These are phyloP conservation scores for Metrosideros polymorpha DNA, from an alignment of 441 rosid species.

Conservation along the genomic window DNA sequence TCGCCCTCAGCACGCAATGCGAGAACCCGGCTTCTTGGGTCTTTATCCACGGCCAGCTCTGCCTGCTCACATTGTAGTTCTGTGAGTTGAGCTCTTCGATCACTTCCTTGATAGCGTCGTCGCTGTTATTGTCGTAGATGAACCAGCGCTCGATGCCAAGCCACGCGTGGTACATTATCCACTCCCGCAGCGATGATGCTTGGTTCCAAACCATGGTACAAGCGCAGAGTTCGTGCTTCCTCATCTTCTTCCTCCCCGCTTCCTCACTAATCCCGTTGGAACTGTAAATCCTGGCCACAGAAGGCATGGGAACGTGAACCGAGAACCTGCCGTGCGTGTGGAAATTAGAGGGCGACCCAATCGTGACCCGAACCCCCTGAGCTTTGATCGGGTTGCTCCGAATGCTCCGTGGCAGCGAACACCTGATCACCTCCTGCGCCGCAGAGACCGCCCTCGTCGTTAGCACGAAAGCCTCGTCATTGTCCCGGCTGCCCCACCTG, in stretches of 20 bases:
- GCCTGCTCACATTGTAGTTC: conserved; percentile 62
- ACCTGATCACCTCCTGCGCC: conserved; percentile 88
- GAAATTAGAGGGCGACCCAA: conserved; percentile 16
- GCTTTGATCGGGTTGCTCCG: conserved; percentile 31
- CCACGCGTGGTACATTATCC: conserved; percentile 90
- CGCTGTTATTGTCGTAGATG: conserved; percentile 88
- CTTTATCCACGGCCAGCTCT: conserved; percentile 95
- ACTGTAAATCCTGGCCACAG: conserved; percentile 30
- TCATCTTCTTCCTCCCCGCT: conserved; percentile 10
- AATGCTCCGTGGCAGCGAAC: conserved; percentile 60
- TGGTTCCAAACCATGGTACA: conserved; percentile 98
- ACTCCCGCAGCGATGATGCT: conserved; percentile 64
- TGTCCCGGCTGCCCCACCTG: conserved; percentile 26
- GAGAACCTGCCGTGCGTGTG: conserved; percentile 14
- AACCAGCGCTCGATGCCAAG: conserved; percentile 94
- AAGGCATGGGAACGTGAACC: conserved; percentile 27
- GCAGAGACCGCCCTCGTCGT: conserved; percentile 55
- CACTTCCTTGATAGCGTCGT: conserved; percentile 49
- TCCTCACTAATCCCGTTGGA: background rate
- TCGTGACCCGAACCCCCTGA: conserved; percentile 40
- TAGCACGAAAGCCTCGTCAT: conserved; percentile 27
- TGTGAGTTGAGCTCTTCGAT: conserved; percentile 44
- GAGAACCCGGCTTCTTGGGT: conserved; percentile 98
- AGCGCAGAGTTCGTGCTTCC: conserved; percentile 64
- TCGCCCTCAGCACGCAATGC: conserved; percentile 78